Evolutionary conservation across 805 yeast genomes (phyloP).

Genomic region (Wickerhamiella allomyrinae): DNA sequence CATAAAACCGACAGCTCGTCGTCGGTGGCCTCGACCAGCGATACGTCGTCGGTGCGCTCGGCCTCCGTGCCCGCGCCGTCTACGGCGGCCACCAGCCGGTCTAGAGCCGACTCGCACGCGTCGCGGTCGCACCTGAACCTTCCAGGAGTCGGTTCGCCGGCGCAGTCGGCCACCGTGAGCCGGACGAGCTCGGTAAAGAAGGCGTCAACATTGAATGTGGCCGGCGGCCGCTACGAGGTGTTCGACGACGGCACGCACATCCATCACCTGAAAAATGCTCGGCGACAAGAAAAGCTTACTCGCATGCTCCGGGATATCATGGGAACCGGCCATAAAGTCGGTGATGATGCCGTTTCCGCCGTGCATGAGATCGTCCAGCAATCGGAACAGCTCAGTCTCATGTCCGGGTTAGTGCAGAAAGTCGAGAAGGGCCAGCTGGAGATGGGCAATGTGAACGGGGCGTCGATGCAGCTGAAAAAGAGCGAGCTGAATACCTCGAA

Average conservation of each 20-base stretch:
- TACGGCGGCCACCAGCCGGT: not conserved
- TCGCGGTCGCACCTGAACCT: not conserved
- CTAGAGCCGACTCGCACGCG: not conserved
- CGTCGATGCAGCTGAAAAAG: conserved; percentile 6
- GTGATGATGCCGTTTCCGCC: conserved; percentile 19
- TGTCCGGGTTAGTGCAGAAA: conserved; percentile 23
- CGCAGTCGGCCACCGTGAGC: not conserved
- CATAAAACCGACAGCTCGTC: not conserved
- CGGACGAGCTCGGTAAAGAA: not conserved
- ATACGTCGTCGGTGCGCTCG: not conserved
- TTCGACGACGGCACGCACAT: conserved; percentile 53
- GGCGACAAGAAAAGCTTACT: conserved; percentile 38
- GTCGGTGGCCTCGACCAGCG: not conserved
- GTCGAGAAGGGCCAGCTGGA: conserved; percentile 26
- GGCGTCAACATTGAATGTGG: not conserved
- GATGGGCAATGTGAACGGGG: conserved; percentile 21
- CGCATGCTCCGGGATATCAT: conserved; percentile 40
- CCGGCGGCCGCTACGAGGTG: conserved; percentile 15
- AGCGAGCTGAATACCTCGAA: conserved; percentile 6
- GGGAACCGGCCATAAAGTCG: conserved; percentile 28
- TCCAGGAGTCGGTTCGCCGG: not conserved
- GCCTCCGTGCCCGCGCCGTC: not conserved
- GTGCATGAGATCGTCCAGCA: conserved; percentile 18
- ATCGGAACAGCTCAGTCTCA: conserved; percentile 19
- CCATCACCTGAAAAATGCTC: conserved; percentile 59